Evolutionary conservation across 768 basidiomycete genomes (phyloP), one percentile per base, ranked within the genome.

Genomic region (Boletus sp.): DNA sequence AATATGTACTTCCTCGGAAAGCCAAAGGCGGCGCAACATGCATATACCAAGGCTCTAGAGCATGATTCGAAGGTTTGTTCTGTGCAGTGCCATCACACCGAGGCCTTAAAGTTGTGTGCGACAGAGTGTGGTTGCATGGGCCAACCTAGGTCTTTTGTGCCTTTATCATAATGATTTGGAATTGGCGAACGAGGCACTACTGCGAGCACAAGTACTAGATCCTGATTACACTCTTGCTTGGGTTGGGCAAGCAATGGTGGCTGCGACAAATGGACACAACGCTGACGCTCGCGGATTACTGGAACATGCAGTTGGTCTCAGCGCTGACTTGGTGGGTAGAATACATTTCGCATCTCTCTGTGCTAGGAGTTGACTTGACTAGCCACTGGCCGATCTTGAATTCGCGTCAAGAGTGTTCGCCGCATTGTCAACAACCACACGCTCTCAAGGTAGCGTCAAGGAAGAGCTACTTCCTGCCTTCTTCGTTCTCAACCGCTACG

Each of bases 191-290:
- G 85, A 94, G 64, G 87, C 90, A 1, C 83, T 99, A 61, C 79
- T 85, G 63, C 85, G 85, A 53, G 93, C 95, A 10, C 97, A 98
- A 68, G 85, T 88, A 17, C 78, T 94, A 41, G 94, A 98, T 74
- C 92, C 96, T 7, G 96, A 98, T 64, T 88, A 86, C 71, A 79
- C 88, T 1, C 64, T 85, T 21, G 87, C 93, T 8, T 99, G 97
- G 97, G 77, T 96, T 21, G 97, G 93, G 1, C 94, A 95, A 68
- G 88, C 82, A 4, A 70, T 92, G 25, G 77, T 91, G 40, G 89
- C 89, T 42, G 78, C 75, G 17, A 65, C 71, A 32, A 82, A 83
- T 52, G 81, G 79, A 4, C 80, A 90, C 50, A 68, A 78, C 30
- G 60, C 66, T 5, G 87, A 93, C 51, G 85, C 90, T 3, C 75